phyloP scores from a whole-genome alignment of 1,284 basidiomycete species.

The Fomitopsis pinicola region DNA sequence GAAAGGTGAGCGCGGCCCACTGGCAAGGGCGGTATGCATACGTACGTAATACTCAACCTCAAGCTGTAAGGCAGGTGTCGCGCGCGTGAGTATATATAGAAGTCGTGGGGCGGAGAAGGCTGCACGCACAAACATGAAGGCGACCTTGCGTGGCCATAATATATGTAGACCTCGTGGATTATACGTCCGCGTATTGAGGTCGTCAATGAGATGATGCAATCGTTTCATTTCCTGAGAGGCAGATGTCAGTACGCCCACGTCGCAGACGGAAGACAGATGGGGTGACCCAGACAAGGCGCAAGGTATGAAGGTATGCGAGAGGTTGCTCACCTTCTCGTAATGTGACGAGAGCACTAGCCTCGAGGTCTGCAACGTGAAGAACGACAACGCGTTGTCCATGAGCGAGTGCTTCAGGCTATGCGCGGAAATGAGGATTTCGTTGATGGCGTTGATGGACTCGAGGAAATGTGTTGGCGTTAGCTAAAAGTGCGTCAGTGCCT shows the following conservation, averaged over 20 bases:
- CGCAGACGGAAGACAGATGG: background rate
- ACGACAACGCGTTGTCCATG: conserved; percentile 65
- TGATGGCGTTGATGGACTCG: conserved; percentile 81
- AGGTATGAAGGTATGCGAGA: background rate
- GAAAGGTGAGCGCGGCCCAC: background rate
- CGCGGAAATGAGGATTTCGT: conserved; percentile 76
- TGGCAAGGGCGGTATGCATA: background rate
- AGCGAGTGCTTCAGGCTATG: conserved; percentile 63
- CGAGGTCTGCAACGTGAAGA: conserved; percentile 73
- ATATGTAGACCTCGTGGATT: conserved; percentile 82
- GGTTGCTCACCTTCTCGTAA: conserved; percentile 62
- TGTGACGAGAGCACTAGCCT: conserved; percentile 60
- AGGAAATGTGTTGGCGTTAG: conserved; percentile 81
- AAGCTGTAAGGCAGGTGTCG: conserved; percentile 37
- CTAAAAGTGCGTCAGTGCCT: conserved; percentile 32
- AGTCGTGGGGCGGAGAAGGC: background rate
- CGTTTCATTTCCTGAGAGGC: conserved; percentile 70
- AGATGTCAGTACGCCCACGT: background rate
- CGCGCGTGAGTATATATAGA: background rate
- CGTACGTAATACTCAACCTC: conserved; percentile 77
- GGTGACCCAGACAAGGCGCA: background rate
- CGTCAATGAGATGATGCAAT: conserved; percentile 54
- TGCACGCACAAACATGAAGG: conserved; percentile 78
- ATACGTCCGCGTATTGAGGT: conserved; percentile 64
- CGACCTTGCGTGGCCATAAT: conserved; percentile 73